Evolutionary conservation across 176 grass and related monocot species (phyloP), one percentile per base, ranked within the genome.

Genomic region (bread wheat (Triticum aestivum)): DNA sequence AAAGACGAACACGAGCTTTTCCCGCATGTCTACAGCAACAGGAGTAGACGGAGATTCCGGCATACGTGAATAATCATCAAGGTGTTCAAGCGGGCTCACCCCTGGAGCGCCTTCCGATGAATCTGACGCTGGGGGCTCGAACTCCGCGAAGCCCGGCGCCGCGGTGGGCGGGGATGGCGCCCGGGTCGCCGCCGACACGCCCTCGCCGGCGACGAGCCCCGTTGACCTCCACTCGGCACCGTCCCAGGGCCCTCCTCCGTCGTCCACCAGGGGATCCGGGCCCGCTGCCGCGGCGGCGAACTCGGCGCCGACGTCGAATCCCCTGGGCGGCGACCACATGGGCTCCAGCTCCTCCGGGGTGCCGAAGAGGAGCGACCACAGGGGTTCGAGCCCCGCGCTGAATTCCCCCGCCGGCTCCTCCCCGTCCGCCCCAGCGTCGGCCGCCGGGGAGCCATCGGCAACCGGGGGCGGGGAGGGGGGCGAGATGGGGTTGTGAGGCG

Each of bases 291-390:
- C 49, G 72, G 38, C 38, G 30, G 79, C 79, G 84, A 78, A 82
- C 5, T 82, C 88, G 14, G 71, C 47, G 37, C 69, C 77, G 20
- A 89, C 88, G 51, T 54, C 88, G 79, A 90, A 90, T 0, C 41
- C 84, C 52, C 83, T 62, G 15, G 88, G 84, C 17, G 88, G 88
- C 15, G 88, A 86, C 88, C 88, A 90, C 84, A 90, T 78, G 64
- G 84, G 88, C 72, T 90, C 88, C 21, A 90, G 79, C 78, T 86
- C 84, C 21, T 86, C 84, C 14, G 88, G 64, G 52, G 85, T 75
- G 39, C 83, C 88, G 84, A 90, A 82, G 2, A 86, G 84, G 30
- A 37, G 64, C 52, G 83, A 82, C 84, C 84, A 90, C 21, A 90
- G 84, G 3, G 72, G n/a, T 54, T 86, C 84, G 64, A 86, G 49